Conservation (phyloP, 2,329 filamentous ascomycete genomes). For the Orbilia blumenaviensis region DNA sequence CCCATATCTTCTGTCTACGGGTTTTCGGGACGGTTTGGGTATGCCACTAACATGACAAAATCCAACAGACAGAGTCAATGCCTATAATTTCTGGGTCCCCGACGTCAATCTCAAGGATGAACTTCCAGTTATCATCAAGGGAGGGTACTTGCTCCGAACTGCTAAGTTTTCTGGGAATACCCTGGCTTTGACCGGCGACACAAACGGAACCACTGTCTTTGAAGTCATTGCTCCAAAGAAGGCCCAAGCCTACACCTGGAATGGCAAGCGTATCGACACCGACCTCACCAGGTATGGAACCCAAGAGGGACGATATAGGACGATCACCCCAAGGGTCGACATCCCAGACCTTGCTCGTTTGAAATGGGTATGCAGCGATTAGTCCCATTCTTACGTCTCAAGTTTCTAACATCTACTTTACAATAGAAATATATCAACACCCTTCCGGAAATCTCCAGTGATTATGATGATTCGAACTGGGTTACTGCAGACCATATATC, state of each 20-base stretch:
- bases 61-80: conserved; percentile 66
- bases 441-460: conserved; percentile 72
- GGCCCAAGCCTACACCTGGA: conserved; percentile 70
- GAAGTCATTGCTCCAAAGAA: conserved; percentile 71
- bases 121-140: conserved; percentile 68
- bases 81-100: conserved; percentile 75
- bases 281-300: conserved; percentile 64
- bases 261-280: conserved; percentile 64
- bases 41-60: conserved; percentile 61
- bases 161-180: conserved; percentile 68
- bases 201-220: conserved; percentile 74
- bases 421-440: conserved; percentile 71
- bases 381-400: no score
- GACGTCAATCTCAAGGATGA: conserved; percentile 61
- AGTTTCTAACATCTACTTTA: background rate
- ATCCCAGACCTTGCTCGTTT: conserved; percentile 70
- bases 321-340: conserved; percentile 64
- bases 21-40: background rate
- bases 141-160: conserved; percentile 72
- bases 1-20: conserved; percentile 60
- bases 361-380: conserved; percentile 65
- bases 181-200: conserved; percentile 73
- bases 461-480: conserved; percentile 77
- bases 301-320: conserved; percentile 67
- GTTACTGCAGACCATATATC: conserved; percentile 67